Conservation (phyloP, 2,329 filamentous ascomycete genomes). For the Epichloe sp. region DNA sequence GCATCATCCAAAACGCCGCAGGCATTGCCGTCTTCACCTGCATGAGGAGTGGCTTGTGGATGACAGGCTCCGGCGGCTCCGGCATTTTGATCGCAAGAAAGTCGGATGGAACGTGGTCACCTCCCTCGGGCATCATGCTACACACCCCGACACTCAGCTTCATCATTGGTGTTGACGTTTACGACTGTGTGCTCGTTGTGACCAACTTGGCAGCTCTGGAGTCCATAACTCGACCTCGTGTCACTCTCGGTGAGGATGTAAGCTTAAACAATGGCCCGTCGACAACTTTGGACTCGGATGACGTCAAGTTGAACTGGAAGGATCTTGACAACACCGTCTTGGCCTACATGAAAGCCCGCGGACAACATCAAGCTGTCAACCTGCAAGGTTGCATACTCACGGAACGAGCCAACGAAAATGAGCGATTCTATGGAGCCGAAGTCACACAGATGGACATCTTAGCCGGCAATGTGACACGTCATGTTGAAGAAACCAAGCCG, state of each 20-base stretch:
- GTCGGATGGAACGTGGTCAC: conserved; percentile 80
- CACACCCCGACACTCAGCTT: conserved; percentile 86
- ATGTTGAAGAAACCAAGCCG: conserved; percentile 40
- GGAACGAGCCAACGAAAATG: conserved; percentile 46
- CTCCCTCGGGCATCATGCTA: conserved; percentile 78
- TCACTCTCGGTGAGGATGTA: conserved; percentile 73
- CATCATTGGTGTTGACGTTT: conserved; percentile 83
- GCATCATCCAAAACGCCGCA: conserved; percentile 78
- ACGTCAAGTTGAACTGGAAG: conserved; percentile 37
- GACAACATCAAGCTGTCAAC: conserved; percentile 40
- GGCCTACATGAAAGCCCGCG: conserved; percentile 45
- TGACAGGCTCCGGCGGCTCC: conserved; percentile 81
- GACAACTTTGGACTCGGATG: conserved; percentile 37
- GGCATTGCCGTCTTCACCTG: conserved; percentile 90
- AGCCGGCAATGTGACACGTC: conserved; percentile 41
- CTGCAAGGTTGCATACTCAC: conserved; percentile 43
- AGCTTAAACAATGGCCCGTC: conserved; percentile 66
- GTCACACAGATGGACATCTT: conserved; percentile 43
- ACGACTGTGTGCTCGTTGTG: conserved; percentile 88
- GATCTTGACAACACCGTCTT: conserved; percentile 42
- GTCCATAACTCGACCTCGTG: conserved; percentile 64
- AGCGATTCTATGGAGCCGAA: conserved; percentile 39
- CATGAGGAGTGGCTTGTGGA: conserved; percentile 85
- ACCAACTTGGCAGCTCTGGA: conserved; percentile 77
- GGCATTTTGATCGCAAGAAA: conserved; percentile 76